Base-by-base conservation (phyloP, 108 stramenopile genomes). In the Cylindrotheca fusiformis region DNA sequence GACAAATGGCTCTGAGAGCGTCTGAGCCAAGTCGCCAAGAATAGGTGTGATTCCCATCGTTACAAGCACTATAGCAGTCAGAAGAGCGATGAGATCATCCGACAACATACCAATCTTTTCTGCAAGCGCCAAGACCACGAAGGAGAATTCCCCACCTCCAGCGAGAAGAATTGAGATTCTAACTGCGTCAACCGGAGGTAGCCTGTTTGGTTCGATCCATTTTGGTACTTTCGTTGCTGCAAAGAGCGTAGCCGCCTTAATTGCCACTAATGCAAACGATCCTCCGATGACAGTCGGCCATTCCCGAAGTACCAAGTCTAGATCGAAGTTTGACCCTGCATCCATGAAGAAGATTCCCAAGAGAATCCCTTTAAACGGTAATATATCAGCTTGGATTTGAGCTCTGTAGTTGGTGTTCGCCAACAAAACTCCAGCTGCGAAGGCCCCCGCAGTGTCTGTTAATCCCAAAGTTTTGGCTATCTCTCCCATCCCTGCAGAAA, bases 301-400 rank as follows among this genome's bases (percentile, higher is more conserved):
- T 55, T 84, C 83, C 32, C 46, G n/a, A 18, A 83, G 4, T 14
- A 79, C 72, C 45, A 90, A 55, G 28, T 80, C 67, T 2, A 72
- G 23, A 61, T 90, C 88, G 36, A 90, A 81, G 24, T 66, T 74
- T 14, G 80, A 73, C 47, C 88, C 88, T 4, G 88, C 84, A 49
- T 70, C 76, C 85, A 90, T 82, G 63, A 90, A 90, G 69, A 90
- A 90, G 23, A 90, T 80, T 10, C 88, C 85, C 28, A 87, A 46
- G 24, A 90, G 44, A 31, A 90, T 83, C 2, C 85, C 89, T 53
- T 85, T 82, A 36, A 90, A 90, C 10, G 89, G 89, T 27, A 74
- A 60, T 45, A 87, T 81, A 54, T 90, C 89, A 19, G 88, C 83
- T 36, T 86, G 78, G 31, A 90, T 90, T 67, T 90, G 88, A 14